phyloP scores from a whole-genome alignment of 306 rosid genomes.

The Castanospermum australe region DNA sequence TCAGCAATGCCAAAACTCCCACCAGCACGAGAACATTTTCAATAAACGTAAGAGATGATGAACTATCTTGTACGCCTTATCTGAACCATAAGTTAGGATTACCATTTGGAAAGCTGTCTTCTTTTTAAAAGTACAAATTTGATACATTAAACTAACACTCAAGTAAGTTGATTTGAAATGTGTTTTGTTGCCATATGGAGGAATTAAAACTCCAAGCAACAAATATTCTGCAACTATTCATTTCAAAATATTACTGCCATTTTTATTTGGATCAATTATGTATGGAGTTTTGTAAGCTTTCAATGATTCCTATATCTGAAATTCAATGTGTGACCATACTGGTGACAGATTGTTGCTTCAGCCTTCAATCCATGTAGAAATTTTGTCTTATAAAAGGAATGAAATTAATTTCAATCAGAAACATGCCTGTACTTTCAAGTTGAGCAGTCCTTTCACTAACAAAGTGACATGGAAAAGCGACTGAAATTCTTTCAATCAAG shows the following conservation, averaged over 20 bases:
- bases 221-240: neutral
- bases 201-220: neutral
- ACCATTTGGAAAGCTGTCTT: neutral
- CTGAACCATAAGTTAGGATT: neutral
- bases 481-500: neutral
- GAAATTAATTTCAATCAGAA: conserved; percentile 5
- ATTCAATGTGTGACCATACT: neutral
- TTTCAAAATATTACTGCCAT: neutral
- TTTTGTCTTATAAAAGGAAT: conserved; percentile 6
- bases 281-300: neutral
- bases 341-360: neutral
- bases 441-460: conserved; percentile 14
- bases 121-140: neutral
- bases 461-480: neutral
- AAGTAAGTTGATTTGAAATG: neutral
- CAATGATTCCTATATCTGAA: neutral
- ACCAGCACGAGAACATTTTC: neutral
- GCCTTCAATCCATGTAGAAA: neutral
- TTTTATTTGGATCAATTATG: neutral
- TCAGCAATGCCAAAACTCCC: neutral
- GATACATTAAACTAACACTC: neutral
- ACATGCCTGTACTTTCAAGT: neutral
- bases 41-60: neutral
- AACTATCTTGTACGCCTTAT: neutral
- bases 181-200: neutral